Evolutionary conservation across 1,284 basidiomycete species (phyloP), one percentile per base, ranked within the genome.

Genomic region (Ganoderma lucidum): DNA sequence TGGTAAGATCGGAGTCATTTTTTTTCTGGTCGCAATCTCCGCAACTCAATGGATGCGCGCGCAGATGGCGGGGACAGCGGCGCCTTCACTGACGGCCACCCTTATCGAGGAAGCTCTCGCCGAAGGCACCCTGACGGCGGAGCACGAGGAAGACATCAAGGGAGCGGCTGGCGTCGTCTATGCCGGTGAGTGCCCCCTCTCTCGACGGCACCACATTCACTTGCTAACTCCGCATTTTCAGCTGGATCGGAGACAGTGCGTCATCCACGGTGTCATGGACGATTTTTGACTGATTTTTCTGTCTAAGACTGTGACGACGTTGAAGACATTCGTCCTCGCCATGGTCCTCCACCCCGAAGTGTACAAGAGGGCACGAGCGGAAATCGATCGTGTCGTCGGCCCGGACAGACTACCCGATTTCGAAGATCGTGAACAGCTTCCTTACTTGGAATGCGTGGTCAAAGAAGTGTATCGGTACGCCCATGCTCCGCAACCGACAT

Each of bases 391-490:
- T 30, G 73, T 80, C 8, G 73, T 81, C 19, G 79, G 78, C 4
- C 42, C 62, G 48, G 75, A 78, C 35, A 74, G 79, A 39, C 60
- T 82, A 35, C 80, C 81, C 15, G 78, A 75, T 30, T 79, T 80
- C 58, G 76, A 77, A 35, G 81, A 83, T 62, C 62, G 75, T 23
- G 75, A 77, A 2, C 70, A 65, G 9, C 71, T 82, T 39, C 80
- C 81, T 0, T 83, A 81, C 70, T 66, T 82, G 15, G 74, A 78
- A n/a, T 79, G 78, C 12, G 69, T 80, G n/a, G 67, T 82, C 23
- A 78, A 77, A 64, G 82, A 83, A 71, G 73, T 77, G 2, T 62
- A 62, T 70, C 64, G 63, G 69, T 74, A 66, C 37, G 68, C 39
- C 62, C 37, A 28, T 23, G 39, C 23, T 37, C 48, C n/a, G 32